Evolutionary conservation across 2,329 filamentous ascomycete genomes (phyloP).

Genomic region (Alternaria alternata): DNA sequence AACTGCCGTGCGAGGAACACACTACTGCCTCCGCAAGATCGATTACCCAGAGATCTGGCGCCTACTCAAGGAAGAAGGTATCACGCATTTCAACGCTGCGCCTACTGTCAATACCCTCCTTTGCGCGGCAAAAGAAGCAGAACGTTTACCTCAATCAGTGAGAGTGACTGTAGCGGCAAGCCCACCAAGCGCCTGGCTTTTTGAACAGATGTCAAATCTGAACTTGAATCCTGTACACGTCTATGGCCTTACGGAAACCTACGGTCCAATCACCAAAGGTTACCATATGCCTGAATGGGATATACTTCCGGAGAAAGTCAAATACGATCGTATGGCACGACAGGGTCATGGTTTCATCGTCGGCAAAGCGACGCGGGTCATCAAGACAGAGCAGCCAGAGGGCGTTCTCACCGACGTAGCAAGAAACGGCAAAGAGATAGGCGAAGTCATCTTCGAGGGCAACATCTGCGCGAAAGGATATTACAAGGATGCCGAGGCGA

Average conservation of each 20-base stretch:
- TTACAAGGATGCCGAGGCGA: constrained; percentile 88
- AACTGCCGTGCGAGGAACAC: constrained; percentile 91
- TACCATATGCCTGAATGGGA: constrained; percentile 90
- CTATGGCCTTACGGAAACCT: constrained; percentile 88
- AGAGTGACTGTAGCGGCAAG: constrained; percentile 91
- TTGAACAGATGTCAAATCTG: constrained; percentile 87
- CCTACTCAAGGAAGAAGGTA: constrained; percentile 81
- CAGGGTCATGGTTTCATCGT: constrained; percentile 93
- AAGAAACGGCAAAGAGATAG: constrained; percentile 76
- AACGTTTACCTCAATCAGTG: constrained; percentile 72
- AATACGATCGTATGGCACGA: constrained; percentile 88
- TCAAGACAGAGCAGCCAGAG: constrained; percentile 78
- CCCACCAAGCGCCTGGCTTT: constrained; percentile 87
- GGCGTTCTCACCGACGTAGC: constrained; percentile 72
- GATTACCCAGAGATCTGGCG: constrained; percentile 94
- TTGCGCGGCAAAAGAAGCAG: constrained; percentile 80
- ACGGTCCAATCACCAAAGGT: constrained; percentile 93
- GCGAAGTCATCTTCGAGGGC: constrained; percentile 84
- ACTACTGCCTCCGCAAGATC: constrained; percentile 93
- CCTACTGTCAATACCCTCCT: constrained; percentile 96
- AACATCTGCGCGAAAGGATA: constrained; percentile 95
- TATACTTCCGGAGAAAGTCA: constrained; percentile 73
- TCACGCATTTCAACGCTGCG: constrained; percentile 95
- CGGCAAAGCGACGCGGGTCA: constrained; percentile 79
- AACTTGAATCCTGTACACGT: constrained; percentile 93